A percentile compares a stretch with the other conserved stretches of the same genome.
Evolutionary conservation across 805 yeast genomes (phyloP).

Genomic region (Yarrowia yakushimensis): DNA sequence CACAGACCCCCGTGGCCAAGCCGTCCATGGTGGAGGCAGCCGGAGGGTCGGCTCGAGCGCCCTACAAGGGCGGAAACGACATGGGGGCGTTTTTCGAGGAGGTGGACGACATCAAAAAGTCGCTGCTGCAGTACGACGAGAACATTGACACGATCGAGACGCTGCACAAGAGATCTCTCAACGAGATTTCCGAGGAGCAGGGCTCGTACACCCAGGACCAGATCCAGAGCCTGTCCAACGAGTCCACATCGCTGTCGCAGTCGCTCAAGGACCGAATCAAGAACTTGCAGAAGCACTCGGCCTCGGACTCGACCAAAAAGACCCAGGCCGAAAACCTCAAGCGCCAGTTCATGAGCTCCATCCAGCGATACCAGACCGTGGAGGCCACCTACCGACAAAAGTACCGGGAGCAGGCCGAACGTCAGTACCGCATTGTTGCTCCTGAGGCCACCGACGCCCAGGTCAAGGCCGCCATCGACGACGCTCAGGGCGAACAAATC

Average conservation of each 20-base stretch:
- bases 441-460: slow-evolving; percentile 62
- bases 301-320: slow-evolving; percentile 66
- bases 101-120: slow-evolving; percentile 63
- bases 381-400: slow-evolving; percentile 84
- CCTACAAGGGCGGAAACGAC: slow-evolving; percentile 36
- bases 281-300: slow-evolving; percentile 55
- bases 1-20: background rate
- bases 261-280: slow-evolving; percentile 73
- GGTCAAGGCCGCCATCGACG: slow-evolving; percentile 79
- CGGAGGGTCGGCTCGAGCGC: background rate
- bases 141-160: slow-evolving; percentile 65
- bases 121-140: slow-evolving; percentile 66
- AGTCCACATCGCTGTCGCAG: slow-evolving; percentile 73
- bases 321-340: slow-evolving; percentile 89
- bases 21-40: slow-evolving; percentile 10
- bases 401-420: slow-evolving; percentile 80
- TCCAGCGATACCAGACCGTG: slow-evolving; percentile 79
- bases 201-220: slow-evolving; percentile 67
- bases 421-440: slow-evolving; percentile 78
- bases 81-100: slow-evolving; percentile 65
- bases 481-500: slow-evolving; percentile 78
- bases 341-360: slow-evolving; percentile 75
- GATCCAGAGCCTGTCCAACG: slow-evolving; percentile 70
- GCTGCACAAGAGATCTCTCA: slow-evolving; percentile 65
- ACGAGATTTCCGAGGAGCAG: slow-evolving; percentile 63